These are phyloP conservation scores for Scutellaria galericulata DNA, from an alignment of 257 asterid genomes.

Conservation along the genomic window DNA sequence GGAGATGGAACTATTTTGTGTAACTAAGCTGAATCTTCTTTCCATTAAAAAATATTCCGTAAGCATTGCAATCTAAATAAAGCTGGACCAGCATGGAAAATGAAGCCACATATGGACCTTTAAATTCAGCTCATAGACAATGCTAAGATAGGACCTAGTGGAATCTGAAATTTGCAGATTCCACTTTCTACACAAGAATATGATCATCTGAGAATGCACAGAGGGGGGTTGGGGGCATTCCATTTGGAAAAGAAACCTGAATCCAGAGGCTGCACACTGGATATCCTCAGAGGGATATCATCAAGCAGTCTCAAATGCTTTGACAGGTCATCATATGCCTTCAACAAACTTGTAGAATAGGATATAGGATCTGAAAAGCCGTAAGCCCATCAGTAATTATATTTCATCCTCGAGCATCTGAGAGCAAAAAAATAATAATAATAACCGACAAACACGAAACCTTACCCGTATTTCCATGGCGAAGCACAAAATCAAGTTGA, in stretches of 20 bases:
- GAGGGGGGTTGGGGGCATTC: background rate
- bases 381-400: conserved; percentile 26
- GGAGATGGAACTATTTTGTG: background rate
- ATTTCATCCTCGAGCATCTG: conserved; percentile 19
- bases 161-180: background rate
- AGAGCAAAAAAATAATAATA: conserved; percentile 18
- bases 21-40: background rate
- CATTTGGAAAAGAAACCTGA: conserved; percentile 62
- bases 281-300: conserved; percentile 83
- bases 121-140: background rate
- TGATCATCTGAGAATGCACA: conserved; percentile 13
- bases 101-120: conserved; percentile 1
- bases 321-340: conserved; percentile 83
- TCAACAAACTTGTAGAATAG: conserved; percentile 60
- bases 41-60: background rate
- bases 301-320: conserved; percentile 78
- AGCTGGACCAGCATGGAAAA: background rate
- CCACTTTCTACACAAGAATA: conserved; percentile 16
- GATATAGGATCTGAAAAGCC: conserved; percentile 79
- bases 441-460: conserved; percentile 19
- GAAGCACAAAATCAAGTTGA: conserved; percentile 93
- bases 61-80: background rate
- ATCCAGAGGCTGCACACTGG: conserved; percentile 92
- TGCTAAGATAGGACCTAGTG: background rate
- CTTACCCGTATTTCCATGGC: conserved; percentile 67